A percentile compares a stretch with the other conserved stretches of the same genome.
These are phyloP conservation scores for Gynandropsis gynandra DNA, from an alignment of 345 rosid genomes.

Conservation along the genomic window DNA sequence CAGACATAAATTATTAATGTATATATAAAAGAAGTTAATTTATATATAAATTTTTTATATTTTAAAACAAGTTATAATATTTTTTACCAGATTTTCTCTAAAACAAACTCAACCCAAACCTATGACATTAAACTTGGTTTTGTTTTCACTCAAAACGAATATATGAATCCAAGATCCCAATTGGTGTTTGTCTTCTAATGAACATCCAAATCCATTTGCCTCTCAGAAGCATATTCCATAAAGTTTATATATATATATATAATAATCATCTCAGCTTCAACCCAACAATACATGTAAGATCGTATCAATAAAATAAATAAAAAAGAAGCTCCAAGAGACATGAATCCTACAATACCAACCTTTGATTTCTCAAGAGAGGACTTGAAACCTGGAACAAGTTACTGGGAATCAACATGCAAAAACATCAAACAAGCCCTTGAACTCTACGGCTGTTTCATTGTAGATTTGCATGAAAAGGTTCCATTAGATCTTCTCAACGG, in stretches of 20 bases:
- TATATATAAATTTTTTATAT: too few relatives aligned
- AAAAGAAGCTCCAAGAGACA: background rate
- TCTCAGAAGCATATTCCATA: background rate
- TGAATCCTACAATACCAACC: constrained; percentile 17
- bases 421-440: constrained; percentile 22
- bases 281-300: background rate
- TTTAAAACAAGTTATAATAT: too few relatives aligned
- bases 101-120: too few relatives aligned
- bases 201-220: constrained; percentile 3
- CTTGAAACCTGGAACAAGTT: constrained; percentile 22
- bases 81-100: too few relatives aligned
- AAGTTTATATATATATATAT: background rate
- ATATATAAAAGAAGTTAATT: too few relatives aligned
- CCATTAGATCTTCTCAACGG: constrained; percentile 22
- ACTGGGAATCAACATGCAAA: constrained; percentile 24
- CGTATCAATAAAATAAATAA: background rate
- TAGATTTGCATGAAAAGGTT: constrained; percentile 27
- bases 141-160: constrained; percentile 21
- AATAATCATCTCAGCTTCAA: background rate
- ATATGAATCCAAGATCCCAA: constrained; percentile 18
- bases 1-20: too few relatives aligned
- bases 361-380: constrained; percentile 29
- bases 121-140: too few relatives aligned
- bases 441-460: constrained; percentile 28
- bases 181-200: constrained; percentile 23